Conservation (phyloP, 2,329 filamentous ascomycete species). For the Periconia sp. region DNA sequence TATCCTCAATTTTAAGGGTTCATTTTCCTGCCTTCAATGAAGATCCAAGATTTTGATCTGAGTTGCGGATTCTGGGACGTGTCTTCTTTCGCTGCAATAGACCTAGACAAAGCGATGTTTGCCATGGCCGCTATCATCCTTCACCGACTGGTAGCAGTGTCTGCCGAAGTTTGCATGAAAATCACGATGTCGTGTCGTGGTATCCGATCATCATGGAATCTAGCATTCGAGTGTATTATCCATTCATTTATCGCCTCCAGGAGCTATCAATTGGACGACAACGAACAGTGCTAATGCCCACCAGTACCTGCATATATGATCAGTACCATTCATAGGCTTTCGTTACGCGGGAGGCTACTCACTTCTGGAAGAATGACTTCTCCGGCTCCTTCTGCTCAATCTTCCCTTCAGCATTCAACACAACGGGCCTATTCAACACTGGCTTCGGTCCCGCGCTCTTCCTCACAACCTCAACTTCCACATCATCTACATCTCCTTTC, state of each 20-base stretch:
- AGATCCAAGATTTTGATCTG: no score
- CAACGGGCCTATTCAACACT: constrained; percentile 59
- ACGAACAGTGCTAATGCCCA: constrained; percentile 57
- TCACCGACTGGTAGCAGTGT: no score
- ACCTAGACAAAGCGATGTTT: no score
- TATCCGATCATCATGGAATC: no score
- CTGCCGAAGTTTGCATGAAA: no score
- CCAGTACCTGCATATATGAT: constrained; percentile 52
- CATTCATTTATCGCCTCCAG: constrained; percentile 43
- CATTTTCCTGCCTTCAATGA: no score
- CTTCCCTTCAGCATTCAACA: constrained; percentile 62
- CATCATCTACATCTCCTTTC: constrained; percentile 33
- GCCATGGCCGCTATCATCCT: no score
- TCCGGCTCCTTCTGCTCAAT: constrained; percentile 55
- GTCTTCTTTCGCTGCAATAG: no score
- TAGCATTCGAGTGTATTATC: no score
- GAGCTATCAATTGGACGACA: constrained; percentile 53
- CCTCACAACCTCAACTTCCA: constrained; percentile 51
- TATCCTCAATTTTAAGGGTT: no score
- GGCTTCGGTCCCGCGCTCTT: constrained; percentile 49
- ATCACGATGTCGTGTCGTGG: no score
- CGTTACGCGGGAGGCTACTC: constrained; percentile 21
- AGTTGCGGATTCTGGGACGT: no score
- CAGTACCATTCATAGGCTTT: constrained; percentile 9
- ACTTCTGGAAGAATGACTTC: constrained; percentile 60